Evolutionary conservation across 495 filamentous ascomycete genomes (phyloP).

Genomic region (Penicillium angulare): DNA sequence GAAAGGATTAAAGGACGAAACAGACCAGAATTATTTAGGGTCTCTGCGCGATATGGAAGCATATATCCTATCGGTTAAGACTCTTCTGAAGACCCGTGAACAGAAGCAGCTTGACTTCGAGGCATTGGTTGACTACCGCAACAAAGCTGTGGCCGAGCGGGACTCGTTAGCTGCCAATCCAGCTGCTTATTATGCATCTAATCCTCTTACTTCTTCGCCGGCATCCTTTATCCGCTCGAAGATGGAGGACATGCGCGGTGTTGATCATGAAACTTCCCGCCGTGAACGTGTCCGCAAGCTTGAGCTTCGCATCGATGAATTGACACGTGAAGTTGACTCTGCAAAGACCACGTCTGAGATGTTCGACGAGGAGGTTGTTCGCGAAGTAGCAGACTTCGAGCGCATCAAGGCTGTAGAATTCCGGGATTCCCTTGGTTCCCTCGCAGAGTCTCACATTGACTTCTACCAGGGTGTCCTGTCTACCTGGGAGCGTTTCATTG

Average conservation of each 20-base stretch:
- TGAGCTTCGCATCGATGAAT: constrained; percentile 84
- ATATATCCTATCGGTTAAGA: constrained; percentile 80
- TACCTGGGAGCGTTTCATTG: constrained; percentile 86
- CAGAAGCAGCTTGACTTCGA: constrained; percentile 97
- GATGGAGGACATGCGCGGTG: constrained; percentile 93
- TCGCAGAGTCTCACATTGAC: constrained; percentile 82
- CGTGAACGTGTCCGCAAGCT: constrained; percentile 84
- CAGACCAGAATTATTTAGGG: constrained; percentile 92
- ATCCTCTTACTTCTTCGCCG: constrained; percentile 61
- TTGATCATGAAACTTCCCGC: constrained; percentile 90
- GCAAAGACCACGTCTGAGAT: constrained; percentile 78
- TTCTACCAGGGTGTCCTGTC: constrained; percentile 79
- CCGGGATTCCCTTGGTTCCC: constrained; percentile 74
- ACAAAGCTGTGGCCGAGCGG: constrained; percentile 82
- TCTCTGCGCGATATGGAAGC: constrained; percentile 90
- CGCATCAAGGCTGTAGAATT: constrained; percentile 94
- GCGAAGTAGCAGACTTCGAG: constrained; percentile 91
- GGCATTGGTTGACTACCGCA: constrained; percentile 90
- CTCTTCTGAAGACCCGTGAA: constrained; percentile 87
- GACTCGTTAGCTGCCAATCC: constrained; percentile 69
- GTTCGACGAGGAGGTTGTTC: constrained; percentile 92
- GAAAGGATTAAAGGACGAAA: constrained; percentile 78
- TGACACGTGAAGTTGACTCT: constrained; percentile 83
- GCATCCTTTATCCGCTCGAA: constrained; percentile 92
- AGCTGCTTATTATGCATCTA: constrained; percentile 58